A percentile compares a stretch with the other conserved stretches of the same genome.
Conservation (phyloP, 192 early-diverging fungal genomes). For the Coemansia sp. region DNA sequence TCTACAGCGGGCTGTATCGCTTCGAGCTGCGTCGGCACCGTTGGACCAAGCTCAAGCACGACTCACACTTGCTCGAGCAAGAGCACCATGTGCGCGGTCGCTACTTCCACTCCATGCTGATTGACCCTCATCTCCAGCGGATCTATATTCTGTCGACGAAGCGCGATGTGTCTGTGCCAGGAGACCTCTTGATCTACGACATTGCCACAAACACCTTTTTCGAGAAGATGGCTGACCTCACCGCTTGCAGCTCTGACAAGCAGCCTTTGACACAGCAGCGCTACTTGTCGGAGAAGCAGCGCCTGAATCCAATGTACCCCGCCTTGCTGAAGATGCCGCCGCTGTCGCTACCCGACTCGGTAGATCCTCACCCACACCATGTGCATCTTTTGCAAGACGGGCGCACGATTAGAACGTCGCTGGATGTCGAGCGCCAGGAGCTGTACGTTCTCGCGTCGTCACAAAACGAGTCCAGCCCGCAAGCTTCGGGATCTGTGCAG, state of each 20-base stretch:
- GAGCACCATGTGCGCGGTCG: constrained; percentile 76
- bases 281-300: constrained; percentile 43
- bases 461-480: constrained; percentile 34
- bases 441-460: constrained; percentile 73
- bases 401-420: constrained; percentile 68
- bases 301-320: constrained; percentile 16
- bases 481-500: constrained; percentile 9
- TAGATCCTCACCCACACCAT: constrained; percentile 33
- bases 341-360: constrained; percentile 18
- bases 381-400: constrained; percentile 49
- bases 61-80: constrained; percentile 57
- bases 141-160: constrained; percentile 92
- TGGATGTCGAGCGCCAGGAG: constrained; percentile 77
- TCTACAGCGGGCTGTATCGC: constrained; percentile 87
- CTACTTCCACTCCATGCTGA: constrained; percentile 89
- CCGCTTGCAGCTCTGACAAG: constrained; percentile 10
- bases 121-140: constrained; percentile 70
- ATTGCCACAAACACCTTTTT: constrained; percentile 77
- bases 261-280: constrained; percentile 45
- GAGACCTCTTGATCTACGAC: constrained; percentile 85
- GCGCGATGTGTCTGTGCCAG: constrained; percentile 76
- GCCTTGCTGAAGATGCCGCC: constrained; percentile 8
- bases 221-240: constrained; percentile 59
- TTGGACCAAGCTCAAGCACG: constrained; percentile 79
- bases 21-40: constrained; percentile 68